Evolutionary conservation across 169 alveolate species (phyloP), one percentile per base, ranked within the genome.

Genomic region (Cryptosporidium baileyi): DNA sequence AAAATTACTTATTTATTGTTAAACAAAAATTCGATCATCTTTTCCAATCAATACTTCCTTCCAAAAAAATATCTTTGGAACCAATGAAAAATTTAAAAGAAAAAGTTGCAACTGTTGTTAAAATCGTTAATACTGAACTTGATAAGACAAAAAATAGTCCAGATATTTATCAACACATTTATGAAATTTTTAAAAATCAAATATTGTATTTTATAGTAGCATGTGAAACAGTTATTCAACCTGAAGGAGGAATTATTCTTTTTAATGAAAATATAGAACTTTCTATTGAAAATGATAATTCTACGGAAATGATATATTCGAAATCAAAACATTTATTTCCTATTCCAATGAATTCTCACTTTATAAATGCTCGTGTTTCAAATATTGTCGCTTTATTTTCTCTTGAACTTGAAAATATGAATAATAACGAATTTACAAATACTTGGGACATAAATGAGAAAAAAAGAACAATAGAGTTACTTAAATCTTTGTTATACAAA

Each of bases 201-300:
- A 28, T 74, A 13, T 74, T 74, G 28, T 57, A 45, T 57, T 74
- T 74, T 38, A 74, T 74, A 41, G 85, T 74, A 17, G 19, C 59
- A 0, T 74, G 85, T 17, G 85, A 57, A 34, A 74, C 85, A 4
- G 30, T 74, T 15, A 40, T 74, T n/a, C 85, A 74, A 57, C 67
- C 85, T 0, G 85, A 74, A 57, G 85, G 85, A 19, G 67, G 85
- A 51, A 54, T 54, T 28, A 74, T 74, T 22, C 5, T 3, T 19
- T 54, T 36, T 19, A 32, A 24, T 6, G 67, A 54, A 74, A 40
- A 28, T 45, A 32, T 30, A 32, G 28, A 38, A 38, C n/a, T n/a
- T n/a, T 11, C 24, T 7, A 22, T 9, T 15, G 38, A 22, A 9
- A 51, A 36, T 34, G 19, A 2, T 2, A 17, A 15, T 38, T 19